phyloP scores from a whole-genome alignment of 192 early-diverging fungal species.

The Geranomyces michiganensis region DNA sequence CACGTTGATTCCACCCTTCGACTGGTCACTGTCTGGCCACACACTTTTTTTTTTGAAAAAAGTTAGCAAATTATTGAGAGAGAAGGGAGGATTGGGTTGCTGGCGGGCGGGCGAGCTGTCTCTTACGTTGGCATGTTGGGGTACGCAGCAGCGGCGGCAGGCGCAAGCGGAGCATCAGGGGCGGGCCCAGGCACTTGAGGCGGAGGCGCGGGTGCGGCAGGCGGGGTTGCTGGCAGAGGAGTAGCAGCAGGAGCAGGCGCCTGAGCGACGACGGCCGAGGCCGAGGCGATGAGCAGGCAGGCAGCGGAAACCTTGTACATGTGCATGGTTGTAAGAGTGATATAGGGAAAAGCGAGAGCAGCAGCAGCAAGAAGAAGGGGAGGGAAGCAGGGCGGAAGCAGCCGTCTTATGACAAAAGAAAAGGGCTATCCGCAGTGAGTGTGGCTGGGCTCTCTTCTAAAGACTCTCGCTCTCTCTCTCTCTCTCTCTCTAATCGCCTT shows the following conservation, averaged over 20 bases:
- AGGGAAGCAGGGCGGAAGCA: too few species aligned
- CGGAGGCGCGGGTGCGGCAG: background rate
- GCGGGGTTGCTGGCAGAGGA: background rate
- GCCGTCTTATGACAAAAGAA: too few species aligned
- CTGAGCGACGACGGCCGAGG: background rate
- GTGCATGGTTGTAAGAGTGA: background rate
- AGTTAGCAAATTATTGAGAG: too few species aligned
- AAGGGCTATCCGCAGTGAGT: background rate
- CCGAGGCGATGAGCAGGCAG: background rate
- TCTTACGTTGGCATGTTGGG: slow-evolving; percentile 10
- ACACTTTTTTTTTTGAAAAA: too few species aligned
- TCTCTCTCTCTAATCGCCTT: background rate
- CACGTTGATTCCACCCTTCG: background rate
- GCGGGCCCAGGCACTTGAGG: background rate
- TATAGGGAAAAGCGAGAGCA: too few species aligned
- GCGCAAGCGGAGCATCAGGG: background rate
- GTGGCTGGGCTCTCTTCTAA: background rate
- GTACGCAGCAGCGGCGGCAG: background rate
- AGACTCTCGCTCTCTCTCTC: background rate
- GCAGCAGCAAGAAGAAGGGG: too few species aligned
- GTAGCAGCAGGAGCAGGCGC: background rate
- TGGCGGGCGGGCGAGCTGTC: too few species aligned
- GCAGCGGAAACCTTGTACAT: background rate
- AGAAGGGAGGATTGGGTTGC: too few species aligned
- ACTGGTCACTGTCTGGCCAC: background rate